Conservation (phyloP, 2,329 filamentous ascomycete genomes). For the Beauveria sp. region DNA sequence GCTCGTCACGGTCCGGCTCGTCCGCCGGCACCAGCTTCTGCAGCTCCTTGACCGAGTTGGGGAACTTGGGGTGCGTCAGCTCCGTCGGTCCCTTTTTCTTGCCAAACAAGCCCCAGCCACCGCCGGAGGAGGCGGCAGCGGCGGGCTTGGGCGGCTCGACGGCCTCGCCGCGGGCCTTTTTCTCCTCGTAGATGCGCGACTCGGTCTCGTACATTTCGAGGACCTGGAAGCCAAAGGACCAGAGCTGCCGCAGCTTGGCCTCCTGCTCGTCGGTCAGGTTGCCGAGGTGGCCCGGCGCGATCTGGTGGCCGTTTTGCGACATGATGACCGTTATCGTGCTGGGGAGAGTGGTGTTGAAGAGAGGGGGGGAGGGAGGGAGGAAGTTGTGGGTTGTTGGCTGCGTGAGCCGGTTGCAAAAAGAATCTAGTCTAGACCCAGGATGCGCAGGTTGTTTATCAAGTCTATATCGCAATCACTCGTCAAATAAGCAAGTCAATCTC, state of each 20-base stretch:
- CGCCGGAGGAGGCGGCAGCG: not conserved
- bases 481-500: no score
- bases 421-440: not conserved
- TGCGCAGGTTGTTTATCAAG: not conserved
- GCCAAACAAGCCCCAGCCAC: conserved; percentile 7
- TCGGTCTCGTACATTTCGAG: conserved; percentile 46
- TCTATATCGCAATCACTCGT: not conserved
- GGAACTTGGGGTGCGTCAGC: conserved; percentile 39
- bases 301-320: conserved; percentile 1
- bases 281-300: conserved; percentile 35
- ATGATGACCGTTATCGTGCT: not conserved
- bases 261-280: conserved; percentile 78
- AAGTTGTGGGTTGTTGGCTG: not conserved
- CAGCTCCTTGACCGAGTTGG: conserved; percentile 22
- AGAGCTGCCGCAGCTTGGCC: conserved; percentile 73
- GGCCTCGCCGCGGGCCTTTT: conserved; percentile 19
- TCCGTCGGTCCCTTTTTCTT: conserved; percentile 49
- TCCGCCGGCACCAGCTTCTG: conserved; percentile 36
- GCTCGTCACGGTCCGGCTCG: conserved; percentile 77
- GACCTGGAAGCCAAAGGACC: conserved; percentile 63
- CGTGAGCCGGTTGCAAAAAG: not conserved
- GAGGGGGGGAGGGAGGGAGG: not conserved
- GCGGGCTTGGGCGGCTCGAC: conserved; percentile 12
- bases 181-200: conserved; percentile 16
- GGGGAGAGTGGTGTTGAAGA: not conserved